Percentiles rank a stretch among this genome's conserved stretches.
Evolutionary conservation across 164 flowering plant species (phyloP).

Genomic region (Vitis riparia): DNA sequence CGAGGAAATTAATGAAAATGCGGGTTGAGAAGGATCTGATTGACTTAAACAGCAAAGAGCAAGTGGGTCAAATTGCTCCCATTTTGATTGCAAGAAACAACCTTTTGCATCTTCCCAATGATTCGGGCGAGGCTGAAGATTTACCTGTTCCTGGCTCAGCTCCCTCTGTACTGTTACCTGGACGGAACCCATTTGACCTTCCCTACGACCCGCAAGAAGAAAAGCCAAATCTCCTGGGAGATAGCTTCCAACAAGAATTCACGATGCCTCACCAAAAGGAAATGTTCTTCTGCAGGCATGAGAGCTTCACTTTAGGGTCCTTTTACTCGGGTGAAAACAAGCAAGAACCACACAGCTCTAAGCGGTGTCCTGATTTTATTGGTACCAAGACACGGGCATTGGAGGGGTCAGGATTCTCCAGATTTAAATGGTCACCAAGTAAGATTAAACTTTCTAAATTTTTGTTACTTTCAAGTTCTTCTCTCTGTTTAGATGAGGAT

Average conservation of each 20-base stretch:
- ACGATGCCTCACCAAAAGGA: slow-evolving; percentile 31
- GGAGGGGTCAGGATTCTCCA: slow-evolving; percentile 6
- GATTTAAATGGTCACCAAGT: slow-evolving; percentile 21
- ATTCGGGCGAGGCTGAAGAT: slow-evolving; percentile 4
- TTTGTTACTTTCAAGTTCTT: neutral
- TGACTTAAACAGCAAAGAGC: slow-evolving; percentile 8
- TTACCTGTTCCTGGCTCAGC: slow-evolving; percentile 57
- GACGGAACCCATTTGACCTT: slow-evolving; percentile 58
- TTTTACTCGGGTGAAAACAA: slow-evolving; percentile 15
- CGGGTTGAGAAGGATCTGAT: slow-evolving; percentile 24
- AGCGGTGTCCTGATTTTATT: slow-evolving; percentile 5
- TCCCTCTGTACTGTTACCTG: slow-evolving; percentile 48
- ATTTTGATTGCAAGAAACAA: slow-evolving; percentile 26
- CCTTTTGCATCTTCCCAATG: slow-evolving; percentile 9
- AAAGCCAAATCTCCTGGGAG: slow-evolving; percentile 56
- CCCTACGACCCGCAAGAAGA: slow-evolving; percentile 71
- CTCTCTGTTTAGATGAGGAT: neutral
- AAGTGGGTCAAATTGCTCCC: slow-evolving; percentile 18
- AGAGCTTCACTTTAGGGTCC: slow-evolving; percentile 42
- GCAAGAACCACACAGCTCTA: slow-evolving; percentile 5
- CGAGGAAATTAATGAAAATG: slow-evolving; percentile 32
- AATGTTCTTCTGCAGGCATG: slow-evolving; percentile 42
- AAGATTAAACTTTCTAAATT: neutral
- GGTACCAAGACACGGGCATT: slow-evolving; percentile 1
- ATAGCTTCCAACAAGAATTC: slow-evolving; percentile 48